Conservation (phyloP, 148 eudicot genomes). For the Selenicereus undatus region DNA sequence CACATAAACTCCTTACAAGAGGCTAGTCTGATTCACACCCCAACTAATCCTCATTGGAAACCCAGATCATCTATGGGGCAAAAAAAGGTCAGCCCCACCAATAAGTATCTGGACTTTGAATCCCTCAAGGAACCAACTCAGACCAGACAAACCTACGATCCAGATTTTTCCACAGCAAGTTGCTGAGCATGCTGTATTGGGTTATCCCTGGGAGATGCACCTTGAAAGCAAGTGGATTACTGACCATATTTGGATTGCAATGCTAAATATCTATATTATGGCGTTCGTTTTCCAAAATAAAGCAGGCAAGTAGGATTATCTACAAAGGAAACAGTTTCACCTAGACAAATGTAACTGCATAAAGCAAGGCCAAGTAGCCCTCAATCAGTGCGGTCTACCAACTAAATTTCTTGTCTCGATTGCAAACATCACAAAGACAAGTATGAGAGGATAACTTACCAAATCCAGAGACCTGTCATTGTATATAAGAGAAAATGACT, state of each 20-base stretch:
- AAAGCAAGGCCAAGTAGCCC: background rate
- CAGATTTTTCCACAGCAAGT: background rate
- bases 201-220: background rate
- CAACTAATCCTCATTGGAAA: background rate
- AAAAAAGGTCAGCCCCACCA: background rate
- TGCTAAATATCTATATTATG: background rate
- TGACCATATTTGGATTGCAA: background rate
- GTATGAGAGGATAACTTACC: constrained; percentile 45
- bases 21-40: background rate
- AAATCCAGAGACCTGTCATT: constrained; percentile 81
- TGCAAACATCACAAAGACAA: background rate
- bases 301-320: background rate
- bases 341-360: background rate
- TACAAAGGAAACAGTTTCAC: background rate
- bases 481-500: constrained; percentile 89
- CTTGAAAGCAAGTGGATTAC: background rate
- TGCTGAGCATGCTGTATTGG: background rate
- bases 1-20: background rate
- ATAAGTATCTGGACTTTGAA: background rate
- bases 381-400: background rate
- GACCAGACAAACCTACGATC: background rate
- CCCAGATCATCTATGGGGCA: background rate
- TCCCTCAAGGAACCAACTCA: background rate
- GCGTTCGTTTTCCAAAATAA: background rate
- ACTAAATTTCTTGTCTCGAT: background rate